Percentiles rank a stretch among this genome's conserved stretches.
Conservation (phyloP, 164 flowering plant species). For the Liriodendron chinense region DNA sequence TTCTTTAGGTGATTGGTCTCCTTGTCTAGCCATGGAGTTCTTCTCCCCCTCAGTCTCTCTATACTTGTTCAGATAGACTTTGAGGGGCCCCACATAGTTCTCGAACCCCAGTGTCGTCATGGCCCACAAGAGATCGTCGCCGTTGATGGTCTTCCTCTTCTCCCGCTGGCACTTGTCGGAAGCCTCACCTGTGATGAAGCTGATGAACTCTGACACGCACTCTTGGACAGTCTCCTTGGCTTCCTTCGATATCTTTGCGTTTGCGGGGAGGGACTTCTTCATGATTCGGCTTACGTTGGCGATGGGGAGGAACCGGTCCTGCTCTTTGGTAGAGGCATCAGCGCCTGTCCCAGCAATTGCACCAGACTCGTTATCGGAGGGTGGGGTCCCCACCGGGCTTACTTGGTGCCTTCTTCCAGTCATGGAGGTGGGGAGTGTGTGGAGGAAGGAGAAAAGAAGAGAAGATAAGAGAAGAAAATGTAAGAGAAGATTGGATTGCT, state of each 20-base stretch:
- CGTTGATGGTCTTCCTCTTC: constrained; percentile 42
- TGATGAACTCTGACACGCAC: constrained; percentile 51
- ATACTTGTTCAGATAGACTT: constrained; percentile 35
- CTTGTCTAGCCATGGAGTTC: constrained; percentile 25
- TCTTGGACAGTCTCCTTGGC: constrained; percentile 51
- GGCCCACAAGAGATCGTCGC: constrained; percentile 48
- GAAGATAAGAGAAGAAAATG: neutral
- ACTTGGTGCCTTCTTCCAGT: constrained; percentile 22
- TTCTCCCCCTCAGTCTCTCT: constrained; percentile 40
- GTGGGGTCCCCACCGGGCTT: constrained; percentile 29
- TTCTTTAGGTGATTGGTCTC: constrained; percentile 16
- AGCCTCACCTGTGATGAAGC: constrained; percentile 50
- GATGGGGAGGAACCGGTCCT: constrained; percentile 42
- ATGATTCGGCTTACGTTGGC: constrained; percentile 48
- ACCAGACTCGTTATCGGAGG: constrained; percentile 19
- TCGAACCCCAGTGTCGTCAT: constrained; percentile 49
- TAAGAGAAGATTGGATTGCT: neutral
- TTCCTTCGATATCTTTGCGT: constrained; percentile 45
- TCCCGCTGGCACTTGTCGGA: constrained; percentile 49
- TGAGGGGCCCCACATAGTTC: constrained; percentile 38
- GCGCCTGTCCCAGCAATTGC: constrained; percentile 3
- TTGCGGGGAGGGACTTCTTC: constrained; percentile 40
- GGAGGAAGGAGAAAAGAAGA: neutral
- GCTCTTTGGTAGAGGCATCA: constrained; percentile 28
- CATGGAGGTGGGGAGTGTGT: constrained; percentile 13